phyloP scores from a whole-genome alignment of 805 yeast species.

The Wickerhamomyces chaumierensis region DNA sequence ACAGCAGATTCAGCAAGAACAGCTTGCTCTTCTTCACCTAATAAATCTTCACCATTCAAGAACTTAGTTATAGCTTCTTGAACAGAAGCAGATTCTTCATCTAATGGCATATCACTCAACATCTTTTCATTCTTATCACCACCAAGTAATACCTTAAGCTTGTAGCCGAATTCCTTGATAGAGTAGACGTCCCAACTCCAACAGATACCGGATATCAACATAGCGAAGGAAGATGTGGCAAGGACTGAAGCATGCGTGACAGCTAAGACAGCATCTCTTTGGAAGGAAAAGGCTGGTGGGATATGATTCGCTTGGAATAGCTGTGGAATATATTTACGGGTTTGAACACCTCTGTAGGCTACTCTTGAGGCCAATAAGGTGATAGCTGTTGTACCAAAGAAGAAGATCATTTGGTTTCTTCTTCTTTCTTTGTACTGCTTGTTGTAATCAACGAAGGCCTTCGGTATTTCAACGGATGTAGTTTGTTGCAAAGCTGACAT shows the following conservation, averaged over 20 bases:
- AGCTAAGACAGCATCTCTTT: slow-evolving; percentile 77
- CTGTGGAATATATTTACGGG: slow-evolving; percentile 59
- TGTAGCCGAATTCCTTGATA: slow-evolving; percentile 59
- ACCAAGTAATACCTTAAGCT: slow-evolving; percentile 54
- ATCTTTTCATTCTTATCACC: slow-evolving; percentile 50
- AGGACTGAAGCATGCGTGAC: slow-evolving; percentile 71
- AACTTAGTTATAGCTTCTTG: slow-evolving; percentile 44
- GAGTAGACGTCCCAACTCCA: slow-evolving; percentile 71
- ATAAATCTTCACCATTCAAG: slow-evolving; percentile 29
- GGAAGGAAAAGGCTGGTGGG: slow-evolving; percentile 74
- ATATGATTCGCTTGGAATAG: slow-evolving; percentile 77
- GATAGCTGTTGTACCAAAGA: slow-evolving; percentile 60
- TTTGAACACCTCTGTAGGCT: slow-evolving; percentile 63
- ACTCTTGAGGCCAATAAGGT: slow-evolving; percentile 64
- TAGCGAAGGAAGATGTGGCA: slow-evolving; percentile 61
- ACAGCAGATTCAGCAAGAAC: neutral
- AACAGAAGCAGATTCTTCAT: slow-evolving; percentile 46
- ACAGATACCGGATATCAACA: slow-evolving; percentile 62
- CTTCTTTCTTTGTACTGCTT: slow-evolving; percentile 31
- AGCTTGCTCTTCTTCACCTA: slow-evolving; percentile 2
- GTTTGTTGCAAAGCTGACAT: slow-evolving; percentile 5
- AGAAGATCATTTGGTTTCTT: slow-evolving; percentile 59
- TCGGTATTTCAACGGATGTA: slow-evolving; percentile 5
- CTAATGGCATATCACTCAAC: slow-evolving; percentile 33
- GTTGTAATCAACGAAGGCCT: slow-evolving; percentile 7